Evolutionary conservation across 805 yeast genomes (phyloP), one percentile per base, ranked within the genome.

Genomic region (Ogataea sp.): DNA sequence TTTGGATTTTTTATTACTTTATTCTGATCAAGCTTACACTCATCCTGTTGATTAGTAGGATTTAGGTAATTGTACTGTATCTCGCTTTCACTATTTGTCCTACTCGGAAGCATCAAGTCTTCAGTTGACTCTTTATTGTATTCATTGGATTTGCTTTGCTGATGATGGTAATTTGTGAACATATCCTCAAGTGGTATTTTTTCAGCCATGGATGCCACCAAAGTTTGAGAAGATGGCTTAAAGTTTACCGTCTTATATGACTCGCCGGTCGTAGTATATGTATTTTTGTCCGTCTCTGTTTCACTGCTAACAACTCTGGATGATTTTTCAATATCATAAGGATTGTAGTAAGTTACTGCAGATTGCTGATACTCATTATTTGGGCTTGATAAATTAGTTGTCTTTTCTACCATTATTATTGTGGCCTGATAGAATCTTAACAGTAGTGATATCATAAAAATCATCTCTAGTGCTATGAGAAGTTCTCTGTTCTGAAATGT

Each of bases 171-270:
- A n/a, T 30, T 30, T 6, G 15, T 20, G 16, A 32, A 20, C 6
- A 32, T 6, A 32, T 32, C 34, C 6, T 32, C 34, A 3, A 32
- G 11, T 13, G 34, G 26, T 4, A 32, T n/a, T 20, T 32, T 32
- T 14, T 34, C 37, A 13, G 37, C 37, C 30, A 18, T 25, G 3
- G 37, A 34, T 17, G 37, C 37, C 10, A 34, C 37, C 15, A 34
- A 27, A 5, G 37, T 34, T 20, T 34, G 37, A 18, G 29, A 23
- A 13, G 37, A 34, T 4, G 37, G 37, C 20, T 34, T 34, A 20
- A 34, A 34, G 17, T 17, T 18, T 6, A 34, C 37, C 3, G 37
- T 34, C 13, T 16, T 25, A 27, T 34, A 34, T 4, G 34, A 32
- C 3, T 30, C 33, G 11, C 16, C 20, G 32, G 11, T 30, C 8